Base-by-base conservation (phyloP, 202 grass and related monocot species). In the Schoenoplectus triqueter region DNA sequence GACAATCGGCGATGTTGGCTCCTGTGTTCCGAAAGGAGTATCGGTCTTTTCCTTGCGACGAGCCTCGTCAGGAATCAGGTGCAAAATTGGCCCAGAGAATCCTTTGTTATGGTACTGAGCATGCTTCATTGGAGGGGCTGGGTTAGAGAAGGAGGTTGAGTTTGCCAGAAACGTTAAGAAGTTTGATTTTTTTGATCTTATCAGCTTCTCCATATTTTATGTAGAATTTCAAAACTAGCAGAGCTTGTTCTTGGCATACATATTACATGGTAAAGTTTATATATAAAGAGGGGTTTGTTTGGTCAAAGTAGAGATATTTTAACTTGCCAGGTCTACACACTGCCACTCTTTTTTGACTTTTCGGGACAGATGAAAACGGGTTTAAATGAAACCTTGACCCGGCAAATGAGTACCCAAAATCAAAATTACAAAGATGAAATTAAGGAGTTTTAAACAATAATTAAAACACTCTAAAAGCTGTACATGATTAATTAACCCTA, bases 1-100 rank as follows among this genome's bases (percentile, higher is more conserved):
- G 7, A 99, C 93, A 59, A 86, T 92, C 50, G 96, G 96, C 44
- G 96, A 99, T 8, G 90, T 90, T 2, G 96, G 93, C 83, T 99
- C 96, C 7, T 94, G 86, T 1, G 85, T 91, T 4, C 78, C 78
- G 86, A 93, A 92, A 0, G 87, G 85, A 1, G 31, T 47, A 1
- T 64, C 63, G 9, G 56, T 48, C 14, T 82, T 59, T 2, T 41
- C 71, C 63, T 88, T 50, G 2, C 82, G 78, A 39, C 93, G 96
- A 0, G 87, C 91, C 84, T 94, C 96, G 14, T 80, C 80, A 3
- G 96, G 96, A 0, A 99, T 67, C 75, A 98, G 89, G 74, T 91
- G 92, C 39, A 92, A 75, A 82, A 96, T 86, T 2, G 93, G 89
- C 1, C 96, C 96, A 0, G 93, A 96, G 91, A 94, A 94, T 73